Evolutionary conservation across 805 yeast genomes (phyloP), one percentile per base, ranked within the genome.

Genomic region (Kockiozyma suomiensis): DNA sequence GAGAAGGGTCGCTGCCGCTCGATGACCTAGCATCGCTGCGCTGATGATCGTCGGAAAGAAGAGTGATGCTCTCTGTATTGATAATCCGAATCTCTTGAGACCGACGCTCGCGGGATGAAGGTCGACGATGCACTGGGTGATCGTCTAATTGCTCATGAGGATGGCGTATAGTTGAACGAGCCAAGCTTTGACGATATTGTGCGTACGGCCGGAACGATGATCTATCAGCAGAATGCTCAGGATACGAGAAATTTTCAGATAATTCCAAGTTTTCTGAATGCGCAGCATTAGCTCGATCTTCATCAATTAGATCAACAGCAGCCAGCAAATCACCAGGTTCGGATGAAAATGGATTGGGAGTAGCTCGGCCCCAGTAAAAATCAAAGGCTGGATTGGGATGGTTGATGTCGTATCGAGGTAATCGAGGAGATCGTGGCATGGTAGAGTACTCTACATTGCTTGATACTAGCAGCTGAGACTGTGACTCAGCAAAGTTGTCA

Each of bases 1-100:
- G 25, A 19, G 28, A 17, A 15, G 40, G 17, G n/a, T 26, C 35
- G 32, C 49, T 19, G 49, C 37, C 15, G 33, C 33, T 30, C 33
- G 33, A 30, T 30, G 33, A 30, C 12, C 43, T 54, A 42, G 43
- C 15, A 13, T 33, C 50, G 33, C n/a, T 32, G 13, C 41, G 50
- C 46, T 12, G 43, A 6, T 25, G 17, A 17, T 41, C 47, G 26
- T 38, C 40, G 6, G 23, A 42, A 10, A 48, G 50, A 26, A 50
- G 37, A 2, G 57, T 8, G 19, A 58, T 46, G 37, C 59, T 54
- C 12, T 59, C 65, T 10, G 61, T 62, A 28, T 59, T 58, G 35
- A 62, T 62, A 7, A 59, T 33, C 32, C 65, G 50, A 12, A 46
- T 46, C 4, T 52, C 54, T 21, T 56, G 30, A 15, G 56, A 4